Evolutionary conservation across 345 rosid genomes (phyloP).

Genomic region (Clarkia xantiana): DNA sequence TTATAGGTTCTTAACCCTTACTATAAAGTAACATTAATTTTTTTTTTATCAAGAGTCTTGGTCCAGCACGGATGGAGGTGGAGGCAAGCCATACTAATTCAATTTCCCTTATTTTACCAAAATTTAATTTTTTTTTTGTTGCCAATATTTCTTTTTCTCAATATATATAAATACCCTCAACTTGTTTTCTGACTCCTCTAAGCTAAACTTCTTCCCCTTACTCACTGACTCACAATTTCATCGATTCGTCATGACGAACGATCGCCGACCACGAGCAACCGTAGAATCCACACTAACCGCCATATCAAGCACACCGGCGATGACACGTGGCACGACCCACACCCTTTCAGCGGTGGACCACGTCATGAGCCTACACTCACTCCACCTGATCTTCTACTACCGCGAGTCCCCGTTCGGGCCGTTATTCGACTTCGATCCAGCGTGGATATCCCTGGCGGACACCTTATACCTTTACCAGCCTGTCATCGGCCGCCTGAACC

Average conservation of each 20-base stretch:
- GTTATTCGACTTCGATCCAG: constrained; percentile 27
- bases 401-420: constrained; percentile 18
- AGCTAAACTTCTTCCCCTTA: too few relatives aligned
- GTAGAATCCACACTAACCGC: constrained; percentile 25
- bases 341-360: constrained; percentile 24
- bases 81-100: too few relatives aligned
- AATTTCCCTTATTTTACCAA: too few relatives aligned
- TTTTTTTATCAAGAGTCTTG: too few relatives aligned
- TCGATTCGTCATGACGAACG: background rate
- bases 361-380: constrained; percentile 27
- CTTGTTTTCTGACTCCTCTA: too few relatives aligned
- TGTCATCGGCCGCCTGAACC: constrained; percentile 34
- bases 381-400: constrained; percentile 40
- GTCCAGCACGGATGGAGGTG: too few relatives aligned
- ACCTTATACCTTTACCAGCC: constrained; percentile 31
- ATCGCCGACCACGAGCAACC: constrained; percentile 13
- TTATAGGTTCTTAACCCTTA: too few relatives aligned
- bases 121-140: too few relatives aligned
- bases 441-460: constrained; percentile 32
- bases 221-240: too few relatives aligned
- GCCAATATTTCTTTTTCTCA: too few relatives aligned
- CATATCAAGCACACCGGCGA: constrained; percentile 36
- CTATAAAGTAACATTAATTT: too few relatives aligned
- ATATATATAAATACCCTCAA: too few relatives aligned
- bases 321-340: constrained; percentile 10